Conservation (phyloP, 495 filamentous ascomycete species). For the Neurospora sp. region DNA sequence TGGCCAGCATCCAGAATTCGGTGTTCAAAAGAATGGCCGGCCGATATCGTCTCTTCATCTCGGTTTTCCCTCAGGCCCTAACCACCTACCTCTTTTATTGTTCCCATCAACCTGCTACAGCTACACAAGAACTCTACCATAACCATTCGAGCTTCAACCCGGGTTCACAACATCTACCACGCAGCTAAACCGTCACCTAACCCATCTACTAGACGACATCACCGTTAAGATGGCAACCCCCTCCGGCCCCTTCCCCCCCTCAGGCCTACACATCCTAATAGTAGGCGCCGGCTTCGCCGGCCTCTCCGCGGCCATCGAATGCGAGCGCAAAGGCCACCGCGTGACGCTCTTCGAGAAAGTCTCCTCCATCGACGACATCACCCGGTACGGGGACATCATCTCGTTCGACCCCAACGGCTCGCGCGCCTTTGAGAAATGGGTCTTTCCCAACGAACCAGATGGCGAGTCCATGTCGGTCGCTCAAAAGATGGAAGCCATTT, state of each 20-base stretch:
- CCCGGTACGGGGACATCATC: conserved; percentile 41
- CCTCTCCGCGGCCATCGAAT: conserved; percentile 52
- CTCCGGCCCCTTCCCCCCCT: conserved; percentile 7
- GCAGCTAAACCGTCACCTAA: too few species aligned
- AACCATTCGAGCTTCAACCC: too few species aligned
- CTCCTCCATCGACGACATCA: conserved; percentile 31
- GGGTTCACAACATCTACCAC: too few species aligned
- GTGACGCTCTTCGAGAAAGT: conserved; percentile 29
- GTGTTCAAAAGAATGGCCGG: conserved; percentile 6
- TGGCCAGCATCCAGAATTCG: neutral
- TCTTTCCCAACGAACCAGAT: neutral
- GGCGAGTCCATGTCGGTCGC: conserved; percentile 27
- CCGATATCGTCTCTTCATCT: too few species aligned
- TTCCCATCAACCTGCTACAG: too few species aligned
- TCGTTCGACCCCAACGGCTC: conserved; percentile 41
- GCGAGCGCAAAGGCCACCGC: conserved; percentile 29
- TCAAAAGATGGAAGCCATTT: conserved; percentile 38
- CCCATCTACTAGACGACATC: too few species aligned
- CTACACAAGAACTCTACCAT: too few species aligned
- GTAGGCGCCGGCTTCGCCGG: conserved; percentile 56
- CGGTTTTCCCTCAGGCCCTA: too few species aligned
- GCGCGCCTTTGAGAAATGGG: conserved; percentile 36
- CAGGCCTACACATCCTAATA: conserved; percentile 48
- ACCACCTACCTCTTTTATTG: too few species aligned
- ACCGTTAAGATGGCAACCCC: too few species aligned